Base-by-base conservation (phyloP, 176 grass and related monocot species). In the Aegilops longissima region DNA sequence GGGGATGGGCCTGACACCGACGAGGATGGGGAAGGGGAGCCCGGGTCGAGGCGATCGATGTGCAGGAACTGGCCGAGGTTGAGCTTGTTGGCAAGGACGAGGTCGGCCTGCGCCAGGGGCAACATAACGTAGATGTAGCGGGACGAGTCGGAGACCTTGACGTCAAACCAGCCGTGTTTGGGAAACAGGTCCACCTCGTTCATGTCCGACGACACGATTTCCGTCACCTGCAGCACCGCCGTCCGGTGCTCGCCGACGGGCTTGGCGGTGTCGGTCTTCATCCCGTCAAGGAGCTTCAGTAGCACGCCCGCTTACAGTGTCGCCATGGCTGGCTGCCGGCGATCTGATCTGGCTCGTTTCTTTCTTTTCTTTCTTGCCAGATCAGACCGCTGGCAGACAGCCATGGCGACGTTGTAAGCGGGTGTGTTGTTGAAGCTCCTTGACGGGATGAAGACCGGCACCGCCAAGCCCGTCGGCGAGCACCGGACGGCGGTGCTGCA, bases 11-110 rank as follows among this genome's bases (percentile, higher is more conserved):
- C 71, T 35, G n/a, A 88, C 92, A 8, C 92, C 93, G 24, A 95
- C 68, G 84, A 96, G 75, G 68, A 98, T 72, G 1, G 96, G 96
- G 33, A 98, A 88, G 1, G 96, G 25, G 91, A 92, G 6, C 44
- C 86, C 4, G 86, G 93, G 82, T 96, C 90, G 42, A 96, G 84
- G 76, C 94, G 86, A 65, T 98, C 96, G 36, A 98, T 49, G 16
- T 94, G 85, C 68, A 98, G 79, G 80, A 96, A 91, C 82, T 98
- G 92, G 10, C 96, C 92, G 5, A 96, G 87, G 78, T 91, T 92
- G 33, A 98, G 92, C 90, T 92, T 96, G 97, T 96, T 96, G 81
- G 80, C 86, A 56, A 98, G 85, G n/a, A 98, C 93, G 24, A 98
- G 90, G 58, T 98, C 93, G 11, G 90, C 94, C 82, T 98, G 93